These are phyloP conservation scores for Eudorina sp. DNA, from an alignment of 139 green algal genomes.

Conservation along the genomic window DNA sequence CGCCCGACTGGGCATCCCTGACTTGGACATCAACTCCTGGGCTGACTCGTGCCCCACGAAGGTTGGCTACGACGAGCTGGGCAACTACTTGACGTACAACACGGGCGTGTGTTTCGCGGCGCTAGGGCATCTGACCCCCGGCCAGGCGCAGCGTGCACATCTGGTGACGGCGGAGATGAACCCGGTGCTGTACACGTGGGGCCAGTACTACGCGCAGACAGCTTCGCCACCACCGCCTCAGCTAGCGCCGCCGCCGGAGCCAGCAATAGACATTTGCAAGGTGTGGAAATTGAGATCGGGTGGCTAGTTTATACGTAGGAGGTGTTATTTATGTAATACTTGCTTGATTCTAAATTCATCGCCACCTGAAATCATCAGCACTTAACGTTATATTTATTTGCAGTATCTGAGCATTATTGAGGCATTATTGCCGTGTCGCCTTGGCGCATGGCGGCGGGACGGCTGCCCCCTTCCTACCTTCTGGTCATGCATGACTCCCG, in stretches of 20 bases:
- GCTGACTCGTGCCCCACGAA: not conserved
- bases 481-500: no score
- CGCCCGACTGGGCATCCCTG: not conserved
- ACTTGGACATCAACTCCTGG: slow-evolving; percentile 1
- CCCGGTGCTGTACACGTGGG: slow-evolving; percentile 1
- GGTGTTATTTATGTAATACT: no score
- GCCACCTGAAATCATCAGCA: no score
- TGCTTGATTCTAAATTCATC: no score
- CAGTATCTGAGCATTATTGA: no score
- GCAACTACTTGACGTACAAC: slow-evolving; percentile 4
- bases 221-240: not conserved
- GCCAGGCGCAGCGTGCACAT: not conserved
- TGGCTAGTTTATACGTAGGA: not conserved
- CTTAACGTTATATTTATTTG: no score
- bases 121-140: not conserved
- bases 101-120: no score
- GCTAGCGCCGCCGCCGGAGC: no score
- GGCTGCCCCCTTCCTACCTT: no score
- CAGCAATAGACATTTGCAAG: slow-evolving; percentile 2
- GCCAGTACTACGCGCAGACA: not conserved
- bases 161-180: not conserved
- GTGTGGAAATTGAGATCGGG: not conserved
- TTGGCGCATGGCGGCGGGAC: no score
- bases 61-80: slow-evolving; percentile 19
- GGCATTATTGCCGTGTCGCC: no score